Conservation (phyloP, 345 rosid species). For the Hypericum androsaemum region DNA sequence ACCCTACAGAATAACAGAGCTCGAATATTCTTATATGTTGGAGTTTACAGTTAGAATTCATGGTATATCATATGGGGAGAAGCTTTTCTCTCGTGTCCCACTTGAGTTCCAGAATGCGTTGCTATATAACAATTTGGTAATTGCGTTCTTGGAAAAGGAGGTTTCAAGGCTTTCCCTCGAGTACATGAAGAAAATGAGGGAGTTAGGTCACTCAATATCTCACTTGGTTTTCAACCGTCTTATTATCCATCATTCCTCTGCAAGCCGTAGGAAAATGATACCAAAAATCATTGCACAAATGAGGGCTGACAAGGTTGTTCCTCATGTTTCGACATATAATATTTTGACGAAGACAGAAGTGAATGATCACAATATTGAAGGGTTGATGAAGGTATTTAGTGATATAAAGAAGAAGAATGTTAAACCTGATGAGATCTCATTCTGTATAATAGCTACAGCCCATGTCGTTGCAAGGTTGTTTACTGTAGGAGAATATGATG, state of each 20-base stretch:
- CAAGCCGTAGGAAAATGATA: constrained; percentile 50
- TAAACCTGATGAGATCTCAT: constrained; percentile 75
- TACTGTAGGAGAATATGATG: constrained; percentile 66
- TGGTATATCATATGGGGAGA: constrained; percentile 66
- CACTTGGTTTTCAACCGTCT: constrained; percentile 75
- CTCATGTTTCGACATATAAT: constrained; percentile 76
- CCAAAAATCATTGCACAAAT: constrained; percentile 66
- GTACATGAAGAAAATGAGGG: constrained; percentile 96
- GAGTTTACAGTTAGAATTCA: constrained; percentile 73
- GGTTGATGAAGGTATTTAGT: constrained; percentile 45
- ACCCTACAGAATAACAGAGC: constrained; percentile 68
- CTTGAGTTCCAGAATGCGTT: constrained; percentile 76
- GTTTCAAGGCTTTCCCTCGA: constrained; percentile 56
- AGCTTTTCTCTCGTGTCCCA: constrained; percentile 59
- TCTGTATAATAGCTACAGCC: constrained; percentile 73
- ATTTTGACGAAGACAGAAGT: constrained; percentile 91
- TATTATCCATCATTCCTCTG: constrained; percentile 63
- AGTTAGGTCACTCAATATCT: constrained; percentile 56
- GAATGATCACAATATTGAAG: constrained; percentile 65
- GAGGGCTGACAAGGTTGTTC: constrained; percentile 77
- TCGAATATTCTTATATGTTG: constrained; percentile 72
- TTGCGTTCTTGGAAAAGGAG: constrained; percentile 76
- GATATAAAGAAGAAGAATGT: constrained; percentile 52
- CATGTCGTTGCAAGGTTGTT: constrained; percentile 80
- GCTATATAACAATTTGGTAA: constrained; percentile 77